Percentiles rank a stretch among this genome's conserved stretches.
Conservation (phyloP, 495 filamentous ascomycete genomes). For the Podospora tetraspora region DNA sequence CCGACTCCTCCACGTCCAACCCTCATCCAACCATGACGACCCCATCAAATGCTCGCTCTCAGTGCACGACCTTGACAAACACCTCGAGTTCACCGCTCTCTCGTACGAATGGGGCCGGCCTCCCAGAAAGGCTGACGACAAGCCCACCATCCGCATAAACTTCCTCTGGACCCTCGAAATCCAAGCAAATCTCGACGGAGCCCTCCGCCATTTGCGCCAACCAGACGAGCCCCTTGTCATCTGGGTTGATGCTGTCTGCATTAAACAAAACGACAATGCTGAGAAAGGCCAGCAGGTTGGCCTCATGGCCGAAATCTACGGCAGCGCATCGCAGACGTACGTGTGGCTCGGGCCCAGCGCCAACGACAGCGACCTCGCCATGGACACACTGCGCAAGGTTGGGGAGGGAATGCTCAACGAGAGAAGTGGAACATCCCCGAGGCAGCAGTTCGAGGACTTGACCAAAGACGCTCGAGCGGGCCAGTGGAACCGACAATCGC, state of each 20-base stretch:
- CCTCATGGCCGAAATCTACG: constrained; percentile 1
- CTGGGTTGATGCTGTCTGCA: constrained; percentile 1
- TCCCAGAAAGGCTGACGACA: neutral
- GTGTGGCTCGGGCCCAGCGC: neutral
- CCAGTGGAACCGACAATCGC: neutral
- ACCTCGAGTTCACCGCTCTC: neutral
- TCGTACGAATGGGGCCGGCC: neutral
- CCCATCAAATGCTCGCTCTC: neutral
- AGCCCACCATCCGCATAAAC: neutral
- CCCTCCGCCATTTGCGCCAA: neutral
- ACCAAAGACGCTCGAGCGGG: neutral
- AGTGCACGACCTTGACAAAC: neutral
- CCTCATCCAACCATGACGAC: neutral
- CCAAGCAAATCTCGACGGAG: neutral
- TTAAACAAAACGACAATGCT: neutral
- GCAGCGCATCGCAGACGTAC: neutral
- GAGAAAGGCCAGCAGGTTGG: neutral
- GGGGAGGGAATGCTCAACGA: neutral
- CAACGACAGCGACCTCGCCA: neutral
- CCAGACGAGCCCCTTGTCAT: neutral
- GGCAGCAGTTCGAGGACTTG: neutral
- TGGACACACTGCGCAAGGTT: neutral
- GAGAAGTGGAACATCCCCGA: neutral
- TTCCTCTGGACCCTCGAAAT: neutral
- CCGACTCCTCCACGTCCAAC: neutral